Percentiles rank a stretch among this genome's conserved stretches.
phyloP scores from a whole-genome alignment of 441 rosid genomes.

The Pelargonium cotyledonis region DNA sequence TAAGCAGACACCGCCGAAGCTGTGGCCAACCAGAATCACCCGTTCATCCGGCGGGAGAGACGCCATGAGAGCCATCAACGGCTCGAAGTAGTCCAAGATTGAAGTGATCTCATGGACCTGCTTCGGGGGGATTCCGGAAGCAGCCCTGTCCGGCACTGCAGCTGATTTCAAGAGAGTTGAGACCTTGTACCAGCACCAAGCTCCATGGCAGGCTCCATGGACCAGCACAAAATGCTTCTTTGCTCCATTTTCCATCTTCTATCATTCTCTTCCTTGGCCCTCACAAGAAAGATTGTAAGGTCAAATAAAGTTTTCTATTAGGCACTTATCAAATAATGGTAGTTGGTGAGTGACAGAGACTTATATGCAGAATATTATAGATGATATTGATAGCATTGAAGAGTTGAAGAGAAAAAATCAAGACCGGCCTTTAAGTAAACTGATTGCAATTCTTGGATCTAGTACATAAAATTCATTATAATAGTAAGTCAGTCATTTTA shows the following conservation, averaged over 20 bases:
- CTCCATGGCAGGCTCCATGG: slow-evolving; percentile 61
- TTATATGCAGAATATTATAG: too few species aligned
- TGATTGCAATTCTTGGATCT: too few species aligned
- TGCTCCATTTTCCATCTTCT: background rate
- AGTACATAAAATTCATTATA: too few species aligned
- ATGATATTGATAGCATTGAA: background rate
- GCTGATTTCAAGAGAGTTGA: slow-evolving; percentile 28
- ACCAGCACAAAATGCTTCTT: slow-evolving; percentile 49
- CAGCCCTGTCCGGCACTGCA: slow-evolving; percentile 50
- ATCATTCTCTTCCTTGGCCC: background rate
- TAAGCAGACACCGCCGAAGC: slow-evolving; percentile 44
- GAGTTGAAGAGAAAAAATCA: background rate
- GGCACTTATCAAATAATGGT: background rate
- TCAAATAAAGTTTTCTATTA: too few species aligned
- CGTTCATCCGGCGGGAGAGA: slow-evolving; percentile 32
- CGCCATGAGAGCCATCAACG: slow-evolving; percentile 47
- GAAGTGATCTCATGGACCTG: slow-evolving; percentile 25
- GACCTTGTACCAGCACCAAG: slow-evolving; percentile 76
- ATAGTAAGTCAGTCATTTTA: too few species aligned
- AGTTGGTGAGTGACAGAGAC: background rate
- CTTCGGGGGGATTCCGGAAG: slow-evolving; percentile 43
- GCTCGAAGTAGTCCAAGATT: slow-evolving; percentile 41
- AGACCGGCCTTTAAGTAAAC: too few species aligned
- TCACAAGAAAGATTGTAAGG: too few species aligned
- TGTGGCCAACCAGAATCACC: slow-evolving; percentile 57